Conservation (phyloP, 768 basidiomycete species). For the Suillus ampliporus region DNA sequence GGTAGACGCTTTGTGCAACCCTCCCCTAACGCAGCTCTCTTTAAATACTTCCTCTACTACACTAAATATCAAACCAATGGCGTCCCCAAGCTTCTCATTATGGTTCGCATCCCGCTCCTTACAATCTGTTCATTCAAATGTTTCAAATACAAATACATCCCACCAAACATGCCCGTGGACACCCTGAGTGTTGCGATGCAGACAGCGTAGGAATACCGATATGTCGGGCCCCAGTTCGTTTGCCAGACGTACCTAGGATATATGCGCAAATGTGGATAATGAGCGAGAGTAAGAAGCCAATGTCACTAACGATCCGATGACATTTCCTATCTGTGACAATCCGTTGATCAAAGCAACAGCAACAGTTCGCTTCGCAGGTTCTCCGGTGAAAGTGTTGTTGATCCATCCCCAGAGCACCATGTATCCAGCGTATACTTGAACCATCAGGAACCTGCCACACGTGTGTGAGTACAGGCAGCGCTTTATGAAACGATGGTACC, state of each 20-base stretch:
- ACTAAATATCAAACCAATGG: background rate
- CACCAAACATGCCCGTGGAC: constrained; percentile 1
- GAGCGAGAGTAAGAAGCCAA: background rate
- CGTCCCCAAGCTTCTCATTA: too few relatives aligned
- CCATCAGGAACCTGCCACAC: constrained; percentile 71
- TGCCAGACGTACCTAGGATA: constrained; percentile 67
- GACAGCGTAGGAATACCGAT: constrained; percentile 69
- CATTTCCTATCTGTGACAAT: constrained; percentile 79
- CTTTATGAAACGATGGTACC: background rate
- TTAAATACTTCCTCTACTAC: too few relatives aligned
- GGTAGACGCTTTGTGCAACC: too few relatives aligned
- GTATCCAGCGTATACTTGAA: constrained; percentile 70
- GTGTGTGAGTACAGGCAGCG: background rate
- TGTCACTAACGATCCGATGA: constrained; percentile 70
- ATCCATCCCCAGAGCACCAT: constrained; percentile 60
- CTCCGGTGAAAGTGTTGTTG: constrained; percentile 63
- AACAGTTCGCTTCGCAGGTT: constrained; percentile 81
- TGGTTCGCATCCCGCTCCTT: background rate
- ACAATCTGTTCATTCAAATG: background rate
- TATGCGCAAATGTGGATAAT: background rate
- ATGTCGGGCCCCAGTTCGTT: constrained; percentile 65
- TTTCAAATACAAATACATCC: background rate
- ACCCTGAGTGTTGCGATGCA: constrained; percentile 49
- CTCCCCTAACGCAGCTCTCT: too few relatives aligned
- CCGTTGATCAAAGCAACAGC: constrained; percentile 80